These are phyloP conservation scores for Populus euphratica DNA, from an alignment of 345 rosid genomes.

Conservation along the genomic window DNA sequence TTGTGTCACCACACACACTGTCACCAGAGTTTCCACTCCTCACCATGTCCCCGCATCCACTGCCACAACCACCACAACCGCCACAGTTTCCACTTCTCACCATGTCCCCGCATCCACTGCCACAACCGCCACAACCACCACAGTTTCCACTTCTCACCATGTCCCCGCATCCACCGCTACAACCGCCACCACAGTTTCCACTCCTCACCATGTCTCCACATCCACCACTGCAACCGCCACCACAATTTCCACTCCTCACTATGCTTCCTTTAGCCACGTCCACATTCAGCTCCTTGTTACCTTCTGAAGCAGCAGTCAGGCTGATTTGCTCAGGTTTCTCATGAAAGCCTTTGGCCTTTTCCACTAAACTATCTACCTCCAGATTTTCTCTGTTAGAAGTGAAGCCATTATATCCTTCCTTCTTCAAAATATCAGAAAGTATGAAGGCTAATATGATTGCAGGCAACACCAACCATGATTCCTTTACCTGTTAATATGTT, in stretches of 20 bases:
- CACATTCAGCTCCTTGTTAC: slow-evolving; percentile 21
- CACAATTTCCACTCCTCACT: slow-evolving; percentile 13
- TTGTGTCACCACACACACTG: not conserved
- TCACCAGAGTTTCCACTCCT: not conserved
- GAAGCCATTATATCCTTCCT: slow-evolving; percentile 37
- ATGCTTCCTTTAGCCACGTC: slow-evolving; percentile 22
- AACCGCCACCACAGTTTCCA: not conserved
- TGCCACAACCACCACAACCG: not conserved
- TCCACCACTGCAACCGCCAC: slow-evolving; percentile 1
- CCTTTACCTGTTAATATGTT: slow-evolving; percentile 54
- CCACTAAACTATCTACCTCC: slow-evolving; percentile 19
- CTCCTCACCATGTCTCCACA: slow-evolving; percentile 2
- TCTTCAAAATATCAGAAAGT: slow-evolving; percentile 45
- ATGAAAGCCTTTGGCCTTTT: slow-evolving; percentile 1
- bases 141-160: not conserved
- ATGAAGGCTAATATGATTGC: slow-evolving; percentile 59
- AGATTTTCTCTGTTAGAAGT: slow-evolving; percentile 14
- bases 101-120: not conserved
- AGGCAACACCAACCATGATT: slow-evolving; percentile 58
- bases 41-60: slow-evolving; percentile 2
- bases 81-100: not conserved
- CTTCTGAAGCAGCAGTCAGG: slow-evolving; percentile 16
- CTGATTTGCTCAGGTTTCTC: slow-evolving; percentile 25
- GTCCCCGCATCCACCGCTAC: slow-evolving; percentile 7
- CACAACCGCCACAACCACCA: not conserved